Evolutionary conservation across 1,284 basidiomycete species (phyloP).

Genomic region (Puccinia polysora): DNA sequence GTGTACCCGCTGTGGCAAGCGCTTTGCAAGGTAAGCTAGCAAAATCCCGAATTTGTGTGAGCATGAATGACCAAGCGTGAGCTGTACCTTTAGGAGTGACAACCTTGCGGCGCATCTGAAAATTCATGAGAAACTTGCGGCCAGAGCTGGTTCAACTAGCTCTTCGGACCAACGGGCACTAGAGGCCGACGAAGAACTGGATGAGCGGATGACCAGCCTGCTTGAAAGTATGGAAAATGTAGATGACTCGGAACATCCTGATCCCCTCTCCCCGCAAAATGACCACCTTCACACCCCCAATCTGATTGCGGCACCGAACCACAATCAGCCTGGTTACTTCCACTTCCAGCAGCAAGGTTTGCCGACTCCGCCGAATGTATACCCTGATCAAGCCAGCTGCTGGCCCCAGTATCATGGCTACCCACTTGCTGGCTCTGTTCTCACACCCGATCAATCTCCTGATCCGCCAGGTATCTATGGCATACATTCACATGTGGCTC

Average conservation of each 20-base stretch:
- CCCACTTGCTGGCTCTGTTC: constrained; percentile 7
- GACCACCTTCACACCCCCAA: constrained; percentile 20
- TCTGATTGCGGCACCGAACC: constrained; percentile 3
- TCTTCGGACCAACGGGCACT: constrained; percentile 42
- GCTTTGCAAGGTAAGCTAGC: constrained; percentile 56
- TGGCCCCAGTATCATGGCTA: constrained; percentile 34
- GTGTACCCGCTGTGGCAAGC: constrained; percentile 68
- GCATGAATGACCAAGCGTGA: background rate
- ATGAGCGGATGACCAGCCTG: constrained; percentile 31
- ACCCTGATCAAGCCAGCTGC: constrained; percentile 36
- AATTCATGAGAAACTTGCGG: constrained; percentile 60
- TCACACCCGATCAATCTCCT: constrained; percentile 42
- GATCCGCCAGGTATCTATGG: constrained; percentile 32
- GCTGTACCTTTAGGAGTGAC: constrained; percentile 61
- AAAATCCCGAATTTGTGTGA: background rate
- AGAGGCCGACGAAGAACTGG: constrained; percentile 40
- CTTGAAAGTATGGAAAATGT: constrained; percentile 39
- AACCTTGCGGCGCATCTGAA: constrained; percentile 76
- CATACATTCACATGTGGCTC: constrained; percentile 1
- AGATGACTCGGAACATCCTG: constrained; percentile 33
- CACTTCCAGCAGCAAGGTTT: constrained; percentile 31
- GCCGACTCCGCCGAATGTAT: constrained; percentile 36
- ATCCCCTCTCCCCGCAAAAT: constrained; percentile 31
- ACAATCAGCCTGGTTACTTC: constrained; percentile 29
- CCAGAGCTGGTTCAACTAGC: constrained; percentile 44